Conservation (phyloP, 306 rosid genomes). For the Medicago lupulina region DNA sequence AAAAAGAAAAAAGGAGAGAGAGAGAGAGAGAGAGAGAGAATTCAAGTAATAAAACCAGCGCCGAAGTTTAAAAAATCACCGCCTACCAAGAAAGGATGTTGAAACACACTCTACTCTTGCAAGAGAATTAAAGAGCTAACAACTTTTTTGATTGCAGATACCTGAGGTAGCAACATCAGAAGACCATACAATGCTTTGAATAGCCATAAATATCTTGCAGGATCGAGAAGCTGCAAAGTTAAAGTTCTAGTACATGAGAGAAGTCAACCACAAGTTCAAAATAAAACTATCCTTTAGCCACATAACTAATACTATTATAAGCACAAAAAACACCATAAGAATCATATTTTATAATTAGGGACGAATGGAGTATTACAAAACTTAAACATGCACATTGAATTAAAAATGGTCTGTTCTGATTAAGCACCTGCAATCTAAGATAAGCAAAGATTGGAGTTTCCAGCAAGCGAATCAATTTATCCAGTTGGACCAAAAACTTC, state of each 20-base stretch:
- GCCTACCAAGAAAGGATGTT: background rate
- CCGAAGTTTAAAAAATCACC: constrained; percentile 21
- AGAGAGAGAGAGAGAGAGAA: too few species aligned
- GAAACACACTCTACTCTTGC: background rate
- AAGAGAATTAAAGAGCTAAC: constrained; percentile 18
- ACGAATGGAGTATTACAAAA: background rate
- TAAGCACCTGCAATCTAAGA: constrained; percentile 92
- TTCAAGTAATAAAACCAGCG: background rate
- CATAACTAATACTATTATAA: constrained; percentile 12
- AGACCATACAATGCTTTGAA: constrained; percentile 92
- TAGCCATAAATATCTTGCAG: constrained; percentile 84
- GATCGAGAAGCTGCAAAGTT: constrained; percentile 94
- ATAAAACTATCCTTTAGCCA: background rate
- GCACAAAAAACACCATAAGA: constrained; percentile 5
- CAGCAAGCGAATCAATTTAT: constrained; percentile 86
- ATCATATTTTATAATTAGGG: constrained; percentile 22
- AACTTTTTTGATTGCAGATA: constrained; percentile 43
- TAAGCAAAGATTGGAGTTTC: constrained; percentile 91
- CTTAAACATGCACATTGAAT: constrained; percentile 29
- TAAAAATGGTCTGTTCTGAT: constrained; percentile 31
- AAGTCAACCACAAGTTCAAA: constrained; percentile 3
- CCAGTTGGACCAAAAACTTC: constrained; percentile 92
- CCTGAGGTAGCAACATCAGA: constrained; percentile 99
- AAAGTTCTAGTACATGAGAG: constrained; percentile 23
- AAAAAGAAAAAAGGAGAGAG: too few species aligned